Conservation (phyloP, 73 alveolate species). For the Uronychia binucleata region DNA sequence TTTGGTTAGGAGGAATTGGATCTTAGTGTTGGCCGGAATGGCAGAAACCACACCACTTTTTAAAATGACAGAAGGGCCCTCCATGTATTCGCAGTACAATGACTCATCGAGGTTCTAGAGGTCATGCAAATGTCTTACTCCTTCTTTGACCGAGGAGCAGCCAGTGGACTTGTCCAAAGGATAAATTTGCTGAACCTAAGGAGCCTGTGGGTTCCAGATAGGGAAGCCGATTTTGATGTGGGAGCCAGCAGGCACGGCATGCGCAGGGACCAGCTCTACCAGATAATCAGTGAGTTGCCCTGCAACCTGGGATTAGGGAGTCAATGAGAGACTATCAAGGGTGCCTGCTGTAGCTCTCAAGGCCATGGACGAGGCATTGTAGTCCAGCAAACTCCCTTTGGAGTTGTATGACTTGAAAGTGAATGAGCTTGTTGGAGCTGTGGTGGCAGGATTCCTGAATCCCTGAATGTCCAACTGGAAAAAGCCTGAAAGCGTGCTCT, state of each 20-base stretch:
- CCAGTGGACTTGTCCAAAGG: not conserved
- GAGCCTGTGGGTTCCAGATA: constrained; percentile 15
- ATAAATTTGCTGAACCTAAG: not conserved
- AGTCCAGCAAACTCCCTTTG: not conserved
- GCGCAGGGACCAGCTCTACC: not conserved
- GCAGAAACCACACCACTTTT: not conserved
- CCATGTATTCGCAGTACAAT: not conserved
- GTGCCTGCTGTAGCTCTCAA: not conserved
- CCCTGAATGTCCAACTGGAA: constrained; percentile 6
- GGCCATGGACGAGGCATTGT: not conserved
- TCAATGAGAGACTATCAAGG: not conserved
- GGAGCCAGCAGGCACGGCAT: constrained; percentile 1
- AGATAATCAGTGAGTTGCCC: not conserved
- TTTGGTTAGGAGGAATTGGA: not conserved
- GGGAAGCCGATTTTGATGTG: constrained; percentile 9
- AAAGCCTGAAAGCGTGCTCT: not conserved
- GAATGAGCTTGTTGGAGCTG: not conserved
- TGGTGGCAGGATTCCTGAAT: not conserved
- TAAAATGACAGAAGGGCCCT: not conserved
- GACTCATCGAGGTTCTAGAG: not conserved
- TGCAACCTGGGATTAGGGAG: not conserved
- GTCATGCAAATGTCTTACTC: not conserved
- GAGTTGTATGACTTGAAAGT: not conserved
- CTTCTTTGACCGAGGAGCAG: not conserved
- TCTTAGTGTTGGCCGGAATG: constrained; percentile 4